Base-by-base conservation (phyloP, 1,139 yeast genomes). In the Nematodospora anomalae region DNA sequence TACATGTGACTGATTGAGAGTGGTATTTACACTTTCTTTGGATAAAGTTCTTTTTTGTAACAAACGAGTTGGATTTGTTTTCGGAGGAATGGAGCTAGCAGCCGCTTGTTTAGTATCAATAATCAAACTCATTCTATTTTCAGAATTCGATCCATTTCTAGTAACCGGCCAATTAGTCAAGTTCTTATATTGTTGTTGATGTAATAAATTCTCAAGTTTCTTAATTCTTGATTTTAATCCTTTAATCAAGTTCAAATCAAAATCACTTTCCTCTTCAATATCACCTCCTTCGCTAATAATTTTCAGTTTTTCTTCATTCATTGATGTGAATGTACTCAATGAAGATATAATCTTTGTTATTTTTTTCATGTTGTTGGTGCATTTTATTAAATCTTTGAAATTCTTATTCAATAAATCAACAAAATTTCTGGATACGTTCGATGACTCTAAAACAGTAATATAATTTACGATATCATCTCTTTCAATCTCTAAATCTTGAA, bases 131-230 rank as follows among this genome's bases (percentile, higher is more conserved):
- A 45, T 43, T 33, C 48, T 42, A 32, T 48, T 44, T 30, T 50
- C 58, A 6, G 31, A 37, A 18, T 34, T 16, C 9, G 30, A 23
- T 2, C 43, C 42, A 20, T 45, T 47, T 35, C 55, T 49, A 3
- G 53, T 52, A 3, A 59, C 66, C 2, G 85, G 83, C 85, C 85
- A 79, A 27, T 67, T 71, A n/a, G 71, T 66, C 20, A 79, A 63
- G 41, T 78, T 75, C 35, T 74, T 73, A 50, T 74, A 79, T 44
- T 76, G 83, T 32, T 76, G 80, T 47, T 82, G 87, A 52, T 83
- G 89, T 10, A 84, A 57, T 22, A 83, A 57, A 40, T 74, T 78
- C 49, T 84, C 94, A 33, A 83, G 62, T 47, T 80, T 83, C 45
- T 69, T 74, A 16, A 83, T 80, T 38, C 89, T 59, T 13, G 67